Evolutionary conservation across 2,329 filamentous ascomycete genomes (phyloP).

Genomic region (Cyanodermella asteris): DNA sequence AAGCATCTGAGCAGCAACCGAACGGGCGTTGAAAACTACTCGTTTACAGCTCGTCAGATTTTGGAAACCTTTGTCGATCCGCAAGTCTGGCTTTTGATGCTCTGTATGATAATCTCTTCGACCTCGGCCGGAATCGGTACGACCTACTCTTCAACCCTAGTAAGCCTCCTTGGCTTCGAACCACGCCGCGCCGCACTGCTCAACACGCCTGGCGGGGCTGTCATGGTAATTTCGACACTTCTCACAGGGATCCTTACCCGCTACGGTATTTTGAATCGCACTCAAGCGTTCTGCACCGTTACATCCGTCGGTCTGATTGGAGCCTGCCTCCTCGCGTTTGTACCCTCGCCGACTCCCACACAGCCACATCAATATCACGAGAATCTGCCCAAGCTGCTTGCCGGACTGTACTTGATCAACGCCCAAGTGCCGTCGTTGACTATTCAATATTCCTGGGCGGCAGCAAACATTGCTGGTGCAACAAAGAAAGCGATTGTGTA

Average conservation of each 20-base stretch:
- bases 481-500: constrained; percentile 28
- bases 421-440: constrained; percentile 21
- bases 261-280: no score
- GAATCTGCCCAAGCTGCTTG: constrained; percentile 19
- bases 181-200: constrained; percentile 17
- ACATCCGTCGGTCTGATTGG: no score
- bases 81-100: constrained; percentile 27
- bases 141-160: constrained; percentile 6
- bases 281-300: no score
- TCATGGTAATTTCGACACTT: constrained; percentile 21
- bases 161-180: constrained; percentile 5
- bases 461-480: constrained; percentile 25
- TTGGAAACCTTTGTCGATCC: constrained; percentile 29
- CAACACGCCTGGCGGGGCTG: constrained; percentile 20
- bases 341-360: no score
- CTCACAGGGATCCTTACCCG: constrained; percentile 18
- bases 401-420: constrained; percentile 25
- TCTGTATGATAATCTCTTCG: constrained; percentile 3
- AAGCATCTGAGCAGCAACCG: constrained; percentile 21
- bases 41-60: constrained; percentile 31
- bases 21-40: constrained; percentile 32
- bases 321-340: no score
- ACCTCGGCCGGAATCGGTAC: constrained; percentile 6
- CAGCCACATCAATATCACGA: no score
- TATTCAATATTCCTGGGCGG: constrained; percentile 24